phyloP scores from a whole-genome alignment of 352 stramenopile genomes.

The Thalassiosira hispida region DNA sequence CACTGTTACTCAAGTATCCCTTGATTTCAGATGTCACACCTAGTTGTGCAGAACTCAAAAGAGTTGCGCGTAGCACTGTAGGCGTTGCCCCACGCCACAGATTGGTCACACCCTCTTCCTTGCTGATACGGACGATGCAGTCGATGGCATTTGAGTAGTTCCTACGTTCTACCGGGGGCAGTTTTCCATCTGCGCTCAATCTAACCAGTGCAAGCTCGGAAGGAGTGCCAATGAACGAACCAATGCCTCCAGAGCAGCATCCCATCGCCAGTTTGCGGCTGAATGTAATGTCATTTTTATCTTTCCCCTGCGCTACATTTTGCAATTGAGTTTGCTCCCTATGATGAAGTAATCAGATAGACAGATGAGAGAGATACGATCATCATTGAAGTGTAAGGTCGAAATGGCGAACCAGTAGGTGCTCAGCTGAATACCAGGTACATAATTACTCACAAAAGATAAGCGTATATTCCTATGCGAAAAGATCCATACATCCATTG shows the following conservation, averaged over 20 bases:
- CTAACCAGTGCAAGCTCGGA: constrained; percentile 78
- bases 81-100: constrained; percentile 76
- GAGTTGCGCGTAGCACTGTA: constrained; percentile 69
- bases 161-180: constrained; percentile 53
- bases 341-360: no score
- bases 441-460: constrained; percentile 41
- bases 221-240: constrained; percentile 77
- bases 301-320: constrained; percentile 29
- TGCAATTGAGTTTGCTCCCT: constrained; percentile 45
- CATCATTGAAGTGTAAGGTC: background rate
- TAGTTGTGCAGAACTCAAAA: constrained; percentile 49
- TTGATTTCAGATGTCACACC: constrained; percentile 66
- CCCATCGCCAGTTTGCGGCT: constrained; percentile 59
- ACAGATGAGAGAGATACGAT: no score
- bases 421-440: no score
- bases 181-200: constrained; percentile 62
- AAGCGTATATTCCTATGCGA: constrained; percentile 67
- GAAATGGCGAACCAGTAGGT: no score
- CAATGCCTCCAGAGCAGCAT: constrained; percentile 71
- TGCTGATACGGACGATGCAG: constrained; percentile 52
- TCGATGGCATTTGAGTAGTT: constrained; percentile 65
- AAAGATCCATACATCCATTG: constrained; percentile 69
- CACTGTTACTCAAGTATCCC: constrained; percentile 34
- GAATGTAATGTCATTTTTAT: constrained; percentile 63
- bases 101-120: constrained; percentile 70